Conservation (phyloP, 352 stramenopile genomes). For the Globisporangium mamillatum region DNA sequence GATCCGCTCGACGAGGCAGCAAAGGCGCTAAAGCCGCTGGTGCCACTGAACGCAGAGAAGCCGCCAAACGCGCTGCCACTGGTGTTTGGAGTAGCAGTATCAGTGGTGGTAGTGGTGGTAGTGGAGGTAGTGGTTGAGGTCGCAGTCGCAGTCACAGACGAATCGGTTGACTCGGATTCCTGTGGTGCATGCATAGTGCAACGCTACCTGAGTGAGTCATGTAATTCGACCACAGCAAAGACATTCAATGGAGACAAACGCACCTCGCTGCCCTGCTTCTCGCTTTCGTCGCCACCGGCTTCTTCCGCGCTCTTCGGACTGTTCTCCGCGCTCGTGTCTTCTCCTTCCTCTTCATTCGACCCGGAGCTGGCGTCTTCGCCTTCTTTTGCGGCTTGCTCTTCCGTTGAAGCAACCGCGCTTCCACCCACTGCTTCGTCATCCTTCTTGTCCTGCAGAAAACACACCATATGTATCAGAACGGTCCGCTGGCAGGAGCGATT, state of each 20-base stretch:
- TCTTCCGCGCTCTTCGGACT: conserved; percentile 15
- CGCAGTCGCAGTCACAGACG: neutral
- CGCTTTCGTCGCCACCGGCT: neutral
- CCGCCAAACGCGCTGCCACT: conserved; percentile 43
- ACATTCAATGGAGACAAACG: neutral
- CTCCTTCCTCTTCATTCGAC: conserved; percentile 12
- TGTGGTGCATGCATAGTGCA: neutral
- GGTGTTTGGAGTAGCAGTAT: conserved; percentile 21
- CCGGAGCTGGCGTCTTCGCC: neutral
- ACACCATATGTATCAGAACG: neutral
- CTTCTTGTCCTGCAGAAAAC: conserved; percentile 11
- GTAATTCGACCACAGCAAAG: neutral
- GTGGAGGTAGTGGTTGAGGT: neutral
- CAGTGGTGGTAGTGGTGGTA: neutral
- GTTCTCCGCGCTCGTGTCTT: conserved; percentile 22
- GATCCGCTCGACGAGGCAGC: conserved; percentile 30
- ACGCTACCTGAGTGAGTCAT: neutral
- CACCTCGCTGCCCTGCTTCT: neutral
- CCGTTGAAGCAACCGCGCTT: neutral
- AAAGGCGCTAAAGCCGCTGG: conserved; percentile 49
- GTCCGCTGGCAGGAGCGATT: conserved; percentile 36
- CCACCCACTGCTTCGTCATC: conserved; percentile 4
- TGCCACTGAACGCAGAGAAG: conserved; percentile 50
- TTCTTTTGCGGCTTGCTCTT: neutral
- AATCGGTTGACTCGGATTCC: neutral